Conservation (phyloP, 1,284 basidiomycete species). For the Malassezia brasiliensis region DNA sequence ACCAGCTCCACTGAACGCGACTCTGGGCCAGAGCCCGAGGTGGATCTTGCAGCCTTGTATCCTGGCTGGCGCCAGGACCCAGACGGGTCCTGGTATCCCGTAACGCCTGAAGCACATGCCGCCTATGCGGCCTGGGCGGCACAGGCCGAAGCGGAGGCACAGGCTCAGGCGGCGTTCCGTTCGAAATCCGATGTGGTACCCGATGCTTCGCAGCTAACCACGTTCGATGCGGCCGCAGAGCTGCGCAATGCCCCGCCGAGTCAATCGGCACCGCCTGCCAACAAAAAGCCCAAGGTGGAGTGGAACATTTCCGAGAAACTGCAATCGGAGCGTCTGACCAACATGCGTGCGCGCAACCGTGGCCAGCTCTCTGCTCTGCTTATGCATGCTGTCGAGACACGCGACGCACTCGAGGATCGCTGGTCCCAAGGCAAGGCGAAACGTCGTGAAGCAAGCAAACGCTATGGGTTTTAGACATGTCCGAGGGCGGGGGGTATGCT, state of each 20-base stretch:
- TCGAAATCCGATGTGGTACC: not conserved
- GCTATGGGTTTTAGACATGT: conserved; percentile 25
- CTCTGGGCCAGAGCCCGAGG: not conserved
- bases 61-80: conserved; percentile 43
- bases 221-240: conserved; percentile 8
- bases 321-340: conserved; percentile 24
- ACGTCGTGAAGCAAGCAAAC: conserved; percentile 15
- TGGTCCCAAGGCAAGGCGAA: conserved; percentile 28
- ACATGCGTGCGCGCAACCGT: conserved; percentile 25
- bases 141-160: not conserved
- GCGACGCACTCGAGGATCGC: conserved; percentile 30
- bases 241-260: conserved; percentile 13
- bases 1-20: not conserved
- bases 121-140: conserved; percentile 24
- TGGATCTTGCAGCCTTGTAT: conserved; percentile 8
- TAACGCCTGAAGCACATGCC: conserved; percentile 43
- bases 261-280: conserved; percentile 13
- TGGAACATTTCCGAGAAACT: conserved; percentile 10
- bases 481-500: not conserved
- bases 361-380: conserved; percentile 40
- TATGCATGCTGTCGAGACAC: conserved; percentile 31
- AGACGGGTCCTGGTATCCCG: conserved; percentile 42
- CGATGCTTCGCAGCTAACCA: not conserved
- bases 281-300: conserved; percentile 12
- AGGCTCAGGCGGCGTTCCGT: not conserved